phyloP scores from a whole-genome alignment of 73 alveolate genomes.

The Breviolum minutum region DNA sequence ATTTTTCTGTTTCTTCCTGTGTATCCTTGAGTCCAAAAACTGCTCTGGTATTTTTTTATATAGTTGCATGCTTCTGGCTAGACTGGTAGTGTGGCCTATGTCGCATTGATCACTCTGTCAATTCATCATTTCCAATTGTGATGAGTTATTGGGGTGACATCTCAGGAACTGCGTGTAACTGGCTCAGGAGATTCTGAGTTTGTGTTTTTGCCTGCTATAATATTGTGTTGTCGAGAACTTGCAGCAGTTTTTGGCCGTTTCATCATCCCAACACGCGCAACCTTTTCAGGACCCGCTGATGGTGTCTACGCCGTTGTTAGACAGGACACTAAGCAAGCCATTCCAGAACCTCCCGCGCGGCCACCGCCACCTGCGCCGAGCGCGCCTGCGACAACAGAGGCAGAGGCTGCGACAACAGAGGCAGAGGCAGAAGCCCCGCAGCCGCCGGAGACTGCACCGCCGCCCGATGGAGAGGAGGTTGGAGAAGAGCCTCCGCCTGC shows the following conservation, averaged over 20 bases:
- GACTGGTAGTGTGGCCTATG: too few relatives aligned
- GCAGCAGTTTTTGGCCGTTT: background rate
- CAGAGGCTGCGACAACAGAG: background rate
- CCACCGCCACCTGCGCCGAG: background rate
- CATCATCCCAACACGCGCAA: background rate
- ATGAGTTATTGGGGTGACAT: background rate
- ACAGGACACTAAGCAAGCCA: background rate
- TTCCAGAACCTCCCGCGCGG: background rate
- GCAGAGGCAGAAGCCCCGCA: constrained; percentile 6
- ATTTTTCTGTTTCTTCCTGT: background rate
- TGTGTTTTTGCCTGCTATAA: background rate
- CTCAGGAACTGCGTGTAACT: constrained; percentile 56
- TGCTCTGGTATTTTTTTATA: too few relatives aligned
- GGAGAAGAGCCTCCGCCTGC: constrained; percentile 27
- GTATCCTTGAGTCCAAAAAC: background rate
- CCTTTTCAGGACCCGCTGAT: constrained; percentile 55
- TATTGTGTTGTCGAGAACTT: background rate
- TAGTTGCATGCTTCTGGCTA: too few relatives aligned
- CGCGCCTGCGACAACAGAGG: background rate
- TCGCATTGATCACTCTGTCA: too few relatives aligned
- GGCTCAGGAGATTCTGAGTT: constrained; percentile 28
- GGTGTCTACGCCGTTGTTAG: constrained; percentile 31
- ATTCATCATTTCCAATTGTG: too few relatives aligned
- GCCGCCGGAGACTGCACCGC: background rate
- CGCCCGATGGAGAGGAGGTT: background rate